phyloP scores from a whole-genome alignment of 306 rosid genomes.

The Styphnolobium japonicum region DNA sequence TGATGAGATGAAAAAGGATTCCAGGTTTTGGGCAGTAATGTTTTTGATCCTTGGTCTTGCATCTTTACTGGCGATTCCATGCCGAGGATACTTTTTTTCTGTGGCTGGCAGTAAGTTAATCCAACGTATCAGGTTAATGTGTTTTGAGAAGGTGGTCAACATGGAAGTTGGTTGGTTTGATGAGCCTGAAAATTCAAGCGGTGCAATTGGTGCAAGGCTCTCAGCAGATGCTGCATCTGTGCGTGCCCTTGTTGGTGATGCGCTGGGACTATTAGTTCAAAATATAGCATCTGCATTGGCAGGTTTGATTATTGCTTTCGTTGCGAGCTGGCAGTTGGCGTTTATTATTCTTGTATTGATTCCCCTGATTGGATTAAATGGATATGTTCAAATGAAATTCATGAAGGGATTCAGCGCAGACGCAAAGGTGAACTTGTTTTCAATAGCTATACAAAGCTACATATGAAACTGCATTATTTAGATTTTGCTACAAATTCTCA shows the following conservation, averaged over 20 bases:
- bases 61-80: constrained; percentile 49
- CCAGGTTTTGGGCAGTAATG: constrained; percentile 74
- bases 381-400: constrained; percentile 65
- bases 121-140: constrained; percentile 63
- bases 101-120: constrained; percentile 80
- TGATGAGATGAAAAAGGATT: constrained; percentile 55
- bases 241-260: constrained; percentile 77
- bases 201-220: constrained; percentile 75
- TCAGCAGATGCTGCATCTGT: constrained; percentile 83
- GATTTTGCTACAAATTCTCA: not conserved
- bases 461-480: not conserved
- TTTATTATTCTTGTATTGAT: constrained; percentile 58
- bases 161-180: constrained; percentile 93
- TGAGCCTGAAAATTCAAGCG: constrained; percentile 80
- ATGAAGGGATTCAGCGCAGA: constrained; percentile 83
- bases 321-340: constrained; percentile 72
- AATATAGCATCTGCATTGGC: constrained; percentile 57
- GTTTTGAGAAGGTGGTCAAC: constrained; percentile 70
- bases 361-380: constrained; percentile 68
- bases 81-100: constrained; percentile 56
- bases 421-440: constrained; percentile 61
- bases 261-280: constrained; percentile 57
- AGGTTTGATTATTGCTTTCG: constrained; percentile 72
- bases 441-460: not conserved
- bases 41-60: constrained; percentile 51